phyloP scores from a whole-genome alignment of 139 green algal species.

The Mesotaenium endlicherianum region DNA sequence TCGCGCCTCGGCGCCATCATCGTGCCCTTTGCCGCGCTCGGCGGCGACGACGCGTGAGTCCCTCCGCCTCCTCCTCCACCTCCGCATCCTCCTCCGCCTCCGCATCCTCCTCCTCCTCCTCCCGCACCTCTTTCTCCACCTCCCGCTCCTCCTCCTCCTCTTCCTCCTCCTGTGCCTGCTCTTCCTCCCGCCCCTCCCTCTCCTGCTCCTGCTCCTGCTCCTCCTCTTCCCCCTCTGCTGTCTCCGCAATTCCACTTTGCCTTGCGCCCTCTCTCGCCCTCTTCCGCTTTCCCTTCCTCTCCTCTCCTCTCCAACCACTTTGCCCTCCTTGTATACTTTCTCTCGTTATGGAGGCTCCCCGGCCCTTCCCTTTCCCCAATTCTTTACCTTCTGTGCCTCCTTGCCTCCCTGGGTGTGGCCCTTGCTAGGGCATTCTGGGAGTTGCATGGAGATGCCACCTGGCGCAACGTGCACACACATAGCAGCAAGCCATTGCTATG shows the following conservation, averaged over 20 bases:
- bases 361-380: neutral
- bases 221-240: neutral
- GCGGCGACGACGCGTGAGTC: slow-evolving; percentile 71
- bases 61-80: neutral
- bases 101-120: neutral
- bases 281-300: neutral
- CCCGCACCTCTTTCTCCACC: neutral
- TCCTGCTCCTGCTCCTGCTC: neutral
- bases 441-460: no score
- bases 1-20: slow-evolving; percentile 84
- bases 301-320: neutral
- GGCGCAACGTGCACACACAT: no score
- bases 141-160: neutral
- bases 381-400: neutral
- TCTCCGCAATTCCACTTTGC: neutral
- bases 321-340: neutral
- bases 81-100: neutral
- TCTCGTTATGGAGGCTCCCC: neutral
- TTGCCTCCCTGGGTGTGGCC: neutral
- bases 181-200: neutral
- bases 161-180: neutral
- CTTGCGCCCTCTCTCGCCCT: neutral
- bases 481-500: no score
- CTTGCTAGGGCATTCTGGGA: no score
- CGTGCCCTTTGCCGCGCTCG: slow-evolving; percentile 86